Percentiles rank a stretch among this genome's conserved stretches.
phyloP scores from a whole-genome alignment of 2,329 filamentous ascomycete species.

The Calonectria naviculata region DNA sequence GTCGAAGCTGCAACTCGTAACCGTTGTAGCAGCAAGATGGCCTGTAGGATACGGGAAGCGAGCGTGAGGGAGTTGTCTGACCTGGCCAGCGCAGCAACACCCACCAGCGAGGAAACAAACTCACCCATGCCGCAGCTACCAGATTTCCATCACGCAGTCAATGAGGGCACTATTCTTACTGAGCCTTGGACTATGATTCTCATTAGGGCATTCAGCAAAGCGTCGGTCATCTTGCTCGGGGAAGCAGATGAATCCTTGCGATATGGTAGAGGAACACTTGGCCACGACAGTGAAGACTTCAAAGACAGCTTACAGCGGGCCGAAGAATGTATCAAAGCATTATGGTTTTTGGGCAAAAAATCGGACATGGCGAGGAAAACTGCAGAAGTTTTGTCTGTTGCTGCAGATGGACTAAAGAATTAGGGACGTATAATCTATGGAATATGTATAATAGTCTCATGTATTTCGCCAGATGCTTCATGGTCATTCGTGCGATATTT shows the following conservation, averaged over 20 bases:
- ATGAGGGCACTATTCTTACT: constrained; percentile 64
- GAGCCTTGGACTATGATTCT: constrained; percentile 70
- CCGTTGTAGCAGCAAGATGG: constrained; percentile 45
- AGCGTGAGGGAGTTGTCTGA: constrained; percentile 60
- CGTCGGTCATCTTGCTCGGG: constrained; percentile 51
- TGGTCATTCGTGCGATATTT: background rate
- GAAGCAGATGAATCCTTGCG: constrained; percentile 37
- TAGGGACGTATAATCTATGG: background rate
- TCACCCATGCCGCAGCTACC: constrained; percentile 37
- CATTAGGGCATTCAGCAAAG: constrained; percentile 63
- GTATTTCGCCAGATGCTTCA: background rate
- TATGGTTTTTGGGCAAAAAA: constrained; percentile 66
- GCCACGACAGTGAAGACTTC: constrained; percentile 32
- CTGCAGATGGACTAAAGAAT: constrained; percentile 14
- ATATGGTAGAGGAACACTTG: constrained; percentile 29
- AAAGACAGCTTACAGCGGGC: constrained; percentile 50
- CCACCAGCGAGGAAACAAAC: constrained; percentile 30
- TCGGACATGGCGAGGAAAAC: constrained; percentile 56
- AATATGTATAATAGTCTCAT: background rate
- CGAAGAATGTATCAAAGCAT: constrained; percentile 60
- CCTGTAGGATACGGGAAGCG: constrained; percentile 52
- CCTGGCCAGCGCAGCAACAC: constrained; percentile 58
- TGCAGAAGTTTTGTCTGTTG: constrained; percentile 32
- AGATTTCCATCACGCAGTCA: constrained; percentile 64
- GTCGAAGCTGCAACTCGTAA: constrained; percentile 25